Conservation (phyloP, 2,329 filamentous ascomycete genomes). For the Clathrospora elynae region DNA sequence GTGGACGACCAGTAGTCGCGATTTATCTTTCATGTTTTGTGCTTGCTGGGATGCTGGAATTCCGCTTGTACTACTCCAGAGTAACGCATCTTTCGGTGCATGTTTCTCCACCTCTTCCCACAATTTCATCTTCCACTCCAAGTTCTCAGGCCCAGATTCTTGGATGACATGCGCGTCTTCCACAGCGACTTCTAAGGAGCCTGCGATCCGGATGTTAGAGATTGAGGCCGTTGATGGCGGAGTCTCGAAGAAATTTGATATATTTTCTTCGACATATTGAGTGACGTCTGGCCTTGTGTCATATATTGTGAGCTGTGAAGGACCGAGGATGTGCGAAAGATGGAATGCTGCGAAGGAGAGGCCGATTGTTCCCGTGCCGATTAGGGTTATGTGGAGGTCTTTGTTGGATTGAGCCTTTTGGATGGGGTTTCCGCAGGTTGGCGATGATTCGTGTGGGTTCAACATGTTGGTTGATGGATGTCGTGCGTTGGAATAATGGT, state of each 20-base stretch:
- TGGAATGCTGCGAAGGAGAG: constrained; percentile 62
- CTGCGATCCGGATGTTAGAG: constrained; percentile 43
- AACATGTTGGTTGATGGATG: constrained; percentile 14
- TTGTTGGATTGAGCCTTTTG: constrained; percentile 1
- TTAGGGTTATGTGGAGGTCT: constrained; percentile 46
- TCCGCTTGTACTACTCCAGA: constrained; percentile 65
- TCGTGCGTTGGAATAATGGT: background rate
- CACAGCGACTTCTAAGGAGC: constrained; percentile 51
- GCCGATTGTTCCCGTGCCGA: constrained; percentile 59
- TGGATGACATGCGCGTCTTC: constrained; percentile 59
- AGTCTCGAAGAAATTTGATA: constrained; percentile 52
- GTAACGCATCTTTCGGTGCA: constrained; percentile 52
- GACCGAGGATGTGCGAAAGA: constrained; percentile 50
- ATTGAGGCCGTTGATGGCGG: constrained; percentile 19
- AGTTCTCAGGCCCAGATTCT: constrained; percentile 63
- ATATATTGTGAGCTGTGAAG: constrained; percentile 54
- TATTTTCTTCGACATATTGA: constrained; percentile 50
- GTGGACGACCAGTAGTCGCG: constrained; percentile 62
- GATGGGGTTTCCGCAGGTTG: constrained; percentile 1
- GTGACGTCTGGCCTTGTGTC: constrained; percentile 57
- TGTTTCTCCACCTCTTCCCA: constrained; percentile 59
- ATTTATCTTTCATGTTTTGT: constrained; percentile 48
- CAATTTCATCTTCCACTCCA: constrained; percentile 57
- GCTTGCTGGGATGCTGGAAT: constrained; percentile 60
- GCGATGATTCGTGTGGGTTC: background rate